phyloP scores from a whole-genome alignment of 352 stramenopile genomes.

The Phytopythium cucurbitacearum region DNA sequence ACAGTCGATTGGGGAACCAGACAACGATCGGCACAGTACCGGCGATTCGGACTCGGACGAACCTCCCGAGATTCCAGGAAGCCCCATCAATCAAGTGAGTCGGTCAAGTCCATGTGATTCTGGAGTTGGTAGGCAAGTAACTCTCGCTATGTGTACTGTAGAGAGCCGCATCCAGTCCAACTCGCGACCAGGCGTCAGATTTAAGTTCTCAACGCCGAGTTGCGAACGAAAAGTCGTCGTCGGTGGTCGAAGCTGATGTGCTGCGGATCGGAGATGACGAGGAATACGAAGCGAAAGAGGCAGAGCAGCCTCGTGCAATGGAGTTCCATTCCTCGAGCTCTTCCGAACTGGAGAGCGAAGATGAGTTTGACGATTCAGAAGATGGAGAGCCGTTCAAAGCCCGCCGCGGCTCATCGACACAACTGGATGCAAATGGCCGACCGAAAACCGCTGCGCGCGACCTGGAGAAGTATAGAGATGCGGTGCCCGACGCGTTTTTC shows the following conservation, averaged over 20 bases:
- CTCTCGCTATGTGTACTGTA: background rate
- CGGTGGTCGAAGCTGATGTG: too few relatives aligned
- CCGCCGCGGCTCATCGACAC: background rate
- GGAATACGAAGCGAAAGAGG: slow-evolving; percentile 58
- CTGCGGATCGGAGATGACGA: slow-evolving; percentile 14
- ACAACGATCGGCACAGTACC: too few relatives aligned
- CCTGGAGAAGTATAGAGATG: slow-evolving; percentile 49
- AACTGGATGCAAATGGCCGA: slow-evolving; percentile 11
- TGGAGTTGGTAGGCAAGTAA: background rate
- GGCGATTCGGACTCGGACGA: slow-evolving; percentile 25
- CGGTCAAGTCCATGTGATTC: background rate
- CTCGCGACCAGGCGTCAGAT: background rate
- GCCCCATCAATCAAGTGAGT: slow-evolving; percentile 34
- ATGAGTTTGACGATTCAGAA: slow-evolving; percentile 7
- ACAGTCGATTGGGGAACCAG: too few relatives aligned
- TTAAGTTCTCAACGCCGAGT: background rate
- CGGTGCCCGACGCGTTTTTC: slow-evolving; percentile 50
- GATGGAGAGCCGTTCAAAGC: slow-evolving; percentile 5
- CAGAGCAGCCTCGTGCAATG: slow-evolving; percentile 41
- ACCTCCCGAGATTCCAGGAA: slow-evolving; percentile 69
- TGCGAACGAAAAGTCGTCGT: slow-evolving; percentile 5
- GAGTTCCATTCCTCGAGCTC: slow-evolving; percentile 61
- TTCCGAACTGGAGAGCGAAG: slow-evolving; percentile 33
- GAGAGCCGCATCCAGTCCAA: background rate
- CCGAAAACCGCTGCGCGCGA: slow-evolving; percentile 54